These are phyloP conservation scores for Trichopus zeylanicus DNA, from an alignment of 116 monocot species.

Conservation along the genomic window DNA sequence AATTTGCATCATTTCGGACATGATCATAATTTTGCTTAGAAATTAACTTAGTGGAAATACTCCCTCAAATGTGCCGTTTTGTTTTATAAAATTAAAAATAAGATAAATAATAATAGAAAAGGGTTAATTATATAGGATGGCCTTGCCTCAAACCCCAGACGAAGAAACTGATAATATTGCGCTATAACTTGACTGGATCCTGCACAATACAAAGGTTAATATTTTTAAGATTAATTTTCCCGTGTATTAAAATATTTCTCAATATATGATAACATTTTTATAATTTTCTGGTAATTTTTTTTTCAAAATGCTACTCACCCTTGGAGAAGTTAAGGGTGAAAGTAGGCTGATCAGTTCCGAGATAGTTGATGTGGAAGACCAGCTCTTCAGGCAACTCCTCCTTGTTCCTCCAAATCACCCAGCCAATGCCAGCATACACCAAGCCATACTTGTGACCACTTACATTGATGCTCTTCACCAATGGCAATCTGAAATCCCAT, in stretches of 20 bases:
- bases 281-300: no score
- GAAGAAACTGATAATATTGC: conserved; percentile 93
- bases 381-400: conserved; percentile 87
- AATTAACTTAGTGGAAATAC: no score
- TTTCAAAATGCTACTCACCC: conserved; percentile 27
- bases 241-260: no score
- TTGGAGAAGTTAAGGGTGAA: conserved; percentile 99
- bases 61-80: no score
- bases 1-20: no score
- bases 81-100: neutral
- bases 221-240: no score
- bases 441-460: conserved; percentile 96
- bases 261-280: no score
- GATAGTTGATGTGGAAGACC: conserved; percentile 92
- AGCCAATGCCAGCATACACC: conserved; percentile 88
- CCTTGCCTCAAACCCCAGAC: conserved; percentile 72
- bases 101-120: neutral
- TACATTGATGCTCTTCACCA: conserved; percentile 94
- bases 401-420: conserved; percentile 88
- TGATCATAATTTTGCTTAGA: neutral
- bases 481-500: conserved; percentile 85
- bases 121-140: no score
- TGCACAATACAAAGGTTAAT: conserved; percentile 7
- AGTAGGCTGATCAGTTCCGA: conserved; percentile 84
- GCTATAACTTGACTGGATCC: conserved; percentile 91